These are phyloP conservation scores for Cymodocea nodosa DNA, from an alignment of 116 monocot genomes.

Conservation along the genomic window DNA sequence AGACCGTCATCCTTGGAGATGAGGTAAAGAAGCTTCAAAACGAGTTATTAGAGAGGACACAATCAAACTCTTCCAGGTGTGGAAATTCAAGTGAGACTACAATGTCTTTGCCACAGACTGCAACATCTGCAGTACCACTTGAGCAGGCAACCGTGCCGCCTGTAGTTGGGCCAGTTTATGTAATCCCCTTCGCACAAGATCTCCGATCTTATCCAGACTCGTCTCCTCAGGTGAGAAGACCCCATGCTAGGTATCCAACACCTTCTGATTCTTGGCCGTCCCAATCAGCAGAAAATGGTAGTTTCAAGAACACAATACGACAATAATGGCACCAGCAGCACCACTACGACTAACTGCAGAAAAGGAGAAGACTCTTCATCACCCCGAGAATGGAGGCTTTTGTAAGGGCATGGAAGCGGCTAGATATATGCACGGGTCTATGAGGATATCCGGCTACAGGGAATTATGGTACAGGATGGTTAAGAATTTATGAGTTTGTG, in stretches of 20 bases:
- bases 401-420: neutral
- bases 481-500: neutral
- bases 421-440: neutral
- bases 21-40: slow-evolving; percentile 33
- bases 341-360: neutral
- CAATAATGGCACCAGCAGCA: slow-evolving; percentile 3
- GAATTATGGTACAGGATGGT: neutral
- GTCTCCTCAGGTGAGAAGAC: slow-evolving; percentile 18
- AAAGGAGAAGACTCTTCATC: neutral
- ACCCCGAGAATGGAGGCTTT: neutral
- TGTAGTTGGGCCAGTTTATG: slow-evolving; percentile 4
- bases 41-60: slow-evolving; percentile 24
- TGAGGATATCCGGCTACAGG: neutral
- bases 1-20: slow-evolving; percentile 23
- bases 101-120: neutral
- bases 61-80: slow-evolving; percentile 5
- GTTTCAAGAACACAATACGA: neutral
- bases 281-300: slow-evolving; percentile 9
- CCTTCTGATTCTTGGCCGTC: slow-evolving; percentile 31
- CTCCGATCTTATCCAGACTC: slow-evolving; percentile 6
- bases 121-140: neutral
- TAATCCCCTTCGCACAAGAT: slow-evolving; percentile 13
- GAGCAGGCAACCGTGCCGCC: slow-evolving; percentile 1
- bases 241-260: slow-evolving; percentile 39
- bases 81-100: neutral